Evolutionary conservation across 345 rosid species (phyloP).

Genomic region (Erysimum cheiranthoides): DNA sequence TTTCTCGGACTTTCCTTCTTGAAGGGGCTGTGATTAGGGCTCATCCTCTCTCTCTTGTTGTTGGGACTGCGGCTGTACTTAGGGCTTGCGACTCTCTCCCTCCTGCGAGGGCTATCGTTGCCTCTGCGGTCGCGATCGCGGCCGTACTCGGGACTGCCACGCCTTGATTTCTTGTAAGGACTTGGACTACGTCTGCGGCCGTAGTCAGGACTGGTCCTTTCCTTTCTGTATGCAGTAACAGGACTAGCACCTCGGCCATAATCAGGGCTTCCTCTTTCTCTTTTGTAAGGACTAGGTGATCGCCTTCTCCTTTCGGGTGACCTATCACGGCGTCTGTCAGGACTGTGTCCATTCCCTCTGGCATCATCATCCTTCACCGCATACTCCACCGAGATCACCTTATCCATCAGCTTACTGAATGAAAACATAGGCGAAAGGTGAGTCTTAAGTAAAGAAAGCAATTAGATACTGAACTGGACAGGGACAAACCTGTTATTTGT

Average conservation of each 20-base stretch:
- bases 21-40: conserved; percentile 57
- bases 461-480: conserved; percentile 7
- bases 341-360: conserved; percentile 67
- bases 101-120: conserved; percentile 66
- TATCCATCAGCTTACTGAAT: conserved; percentile 87
- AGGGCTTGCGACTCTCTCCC: conserved; percentile 58
- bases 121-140: conserved; percentile 51
- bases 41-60: conserved; percentile 50
- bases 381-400: conserved; percentile 93
- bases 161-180: conserved; percentile 63
- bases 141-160: conserved; percentile 62
- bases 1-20: conserved; percentile 49
- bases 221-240: conserved; percentile 57
- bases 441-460: conserved; percentile 17
- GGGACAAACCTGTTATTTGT: conserved; percentile 72
- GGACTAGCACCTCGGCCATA: conserved; percentile 85
- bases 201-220: conserved; percentile 78
- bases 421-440: conserved; percentile 16
- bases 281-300: conserved; percentile 79
- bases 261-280: conserved; percentile 93
- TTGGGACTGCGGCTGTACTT: conserved; percentile 61
- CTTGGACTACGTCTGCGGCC: conserved; percentile 69
- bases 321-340: conserved; percentile 76
- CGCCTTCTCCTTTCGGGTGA: conserved; percentile 81
- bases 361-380: conserved; percentile 93